Evolutionary conservation across 1,139 yeast genomes (phyloP), one percentile per base, ranked within the genome.

Genomic region (Spathaspora jeffriesii): DNA sequence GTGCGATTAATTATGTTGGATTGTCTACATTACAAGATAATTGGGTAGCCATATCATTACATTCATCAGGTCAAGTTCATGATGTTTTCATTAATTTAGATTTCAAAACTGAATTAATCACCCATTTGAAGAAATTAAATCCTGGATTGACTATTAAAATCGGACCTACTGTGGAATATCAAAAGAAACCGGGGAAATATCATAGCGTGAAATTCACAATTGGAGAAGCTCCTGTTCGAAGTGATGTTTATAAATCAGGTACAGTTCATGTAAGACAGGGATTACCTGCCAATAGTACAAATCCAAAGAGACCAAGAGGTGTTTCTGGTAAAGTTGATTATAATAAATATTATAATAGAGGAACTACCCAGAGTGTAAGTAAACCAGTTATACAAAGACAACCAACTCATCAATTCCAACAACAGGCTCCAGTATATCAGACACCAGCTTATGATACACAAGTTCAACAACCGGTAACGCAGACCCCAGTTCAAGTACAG

Each of bases 191-290:
- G 1, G 96, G 96, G 3, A 87, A 86, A 62, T 71, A 78, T 51
- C 93, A 90, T 50, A 66, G 79, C 4, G 86, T 95, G 53, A 92
- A 88, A 64, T 82, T 87, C 57, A 81, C 76, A 42, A 63, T 75
- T 42, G 85, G 85, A 46, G 61, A 61, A 21, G 65, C 71, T 15
- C 91, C 95, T 5, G 65, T 63, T 10, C 63, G 79, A 52, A 78
- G 88, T 42, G 99, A 93, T 65, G 52, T 70, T 11, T 95, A 95
- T 70, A 95, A 93, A 70, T 89, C 97, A 4, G 90, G 96, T 53
- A 82, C 90, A 0, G 93, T 95, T 25, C 84, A 82, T 34, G 97
- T 90, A 13, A 81, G 83, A 41, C 81, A 81, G 40, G 99, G 99
- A 9, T 75, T 81, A 53, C 91, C 97, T 7, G 84, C 89, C 0